Evolutionary conservation across 371 early-diverging fungal species (phyloP), one percentile per base, ranked within the genome.

Genomic region (Mortierella sp.): DNA sequence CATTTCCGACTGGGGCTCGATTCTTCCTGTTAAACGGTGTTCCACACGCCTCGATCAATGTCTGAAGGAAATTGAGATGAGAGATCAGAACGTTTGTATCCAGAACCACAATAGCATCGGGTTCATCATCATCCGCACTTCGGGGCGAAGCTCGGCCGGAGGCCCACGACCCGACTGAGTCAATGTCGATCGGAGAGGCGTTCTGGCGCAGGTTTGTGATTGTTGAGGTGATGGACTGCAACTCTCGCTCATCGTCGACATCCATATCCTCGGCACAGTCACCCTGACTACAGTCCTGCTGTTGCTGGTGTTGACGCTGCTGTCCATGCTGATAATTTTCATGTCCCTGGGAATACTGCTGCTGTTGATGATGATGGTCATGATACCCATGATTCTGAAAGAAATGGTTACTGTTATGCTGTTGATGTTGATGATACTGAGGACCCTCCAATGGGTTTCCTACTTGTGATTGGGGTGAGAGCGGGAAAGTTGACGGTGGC

Each of bases 81-180:
- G 79, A 75, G 26, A 80, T 66, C 30, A 80, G 42, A 23, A 80
- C 67, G 28, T 80, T 80, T 19, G 81, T 80, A 50, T 80, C 81
- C 17, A 80, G 57, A 27, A 80, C 59, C 14, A 80, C 79, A 30
- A 75, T 34, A 1, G 71, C 60, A 9, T 52, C 43, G 3, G 70
- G 63, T 17, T 42, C 52, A 3, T 31, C 32, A 17, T 55, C 53
- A 26, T 56, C 50, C 2, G 21, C 44, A 1, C 19, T 23, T 2
- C 30, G 34, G 27, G 30, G 14, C 19, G 53, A 8, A 15, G 43
- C 68, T 21, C 54, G 31, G 3, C 54, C 64, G 6, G 64, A 50
- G 8, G 69, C 69, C 76, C 69, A 68, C 6, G 48, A 14, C 4
- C 30, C 54, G 41, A 56, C 32, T 4, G 69, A 27, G 6, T 21